Conservation (phyloP, 2,329 filamentous ascomycete species). For the Arthrinium puccinioides region DNA sequence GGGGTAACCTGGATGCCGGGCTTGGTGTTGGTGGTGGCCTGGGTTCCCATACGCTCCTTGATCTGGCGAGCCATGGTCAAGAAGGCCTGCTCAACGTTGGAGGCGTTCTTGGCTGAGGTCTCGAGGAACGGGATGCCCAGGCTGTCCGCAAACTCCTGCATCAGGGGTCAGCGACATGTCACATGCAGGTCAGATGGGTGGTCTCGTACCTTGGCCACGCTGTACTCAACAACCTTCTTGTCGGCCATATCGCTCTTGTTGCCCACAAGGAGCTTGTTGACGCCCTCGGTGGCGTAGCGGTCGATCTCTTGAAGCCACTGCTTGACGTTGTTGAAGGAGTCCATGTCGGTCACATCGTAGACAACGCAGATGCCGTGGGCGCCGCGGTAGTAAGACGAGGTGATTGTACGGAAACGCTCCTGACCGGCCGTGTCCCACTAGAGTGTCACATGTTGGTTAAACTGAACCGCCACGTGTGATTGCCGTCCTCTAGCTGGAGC, state of each 20-base stretch:
- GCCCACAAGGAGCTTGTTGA: constrained; percentile 98
- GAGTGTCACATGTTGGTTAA: constrained; percentile 21
- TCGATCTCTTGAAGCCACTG: constrained; percentile 99
- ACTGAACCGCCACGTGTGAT: neutral
- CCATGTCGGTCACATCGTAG: constrained; percentile 99
- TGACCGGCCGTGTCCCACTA: constrained; percentile 99
- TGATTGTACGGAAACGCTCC: constrained; percentile 99
- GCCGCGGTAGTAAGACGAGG: constrained; percentile 97
- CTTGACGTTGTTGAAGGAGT: constrained; percentile 99
- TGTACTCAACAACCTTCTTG: constrained; percentile 99
- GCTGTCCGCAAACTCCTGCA: constrained; percentile 95
- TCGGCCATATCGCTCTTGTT: constrained; percentile 99
- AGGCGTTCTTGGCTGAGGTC: constrained; percentile 98
- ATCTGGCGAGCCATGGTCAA: constrained; percentile 99
- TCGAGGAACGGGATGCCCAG: constrained; percentile 98
- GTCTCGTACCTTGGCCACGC: constrained; percentile 82
- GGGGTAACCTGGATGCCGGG: constrained; percentile 93
- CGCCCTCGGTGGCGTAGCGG: constrained; percentile 96
- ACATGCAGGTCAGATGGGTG: neutral
- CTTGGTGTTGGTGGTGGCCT: constrained; percentile 94
- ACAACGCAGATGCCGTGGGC: constrained; percentile 99
- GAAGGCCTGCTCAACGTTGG: constrained; percentile 99
- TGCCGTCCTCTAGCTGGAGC: neutral
- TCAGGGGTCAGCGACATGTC: constrained; percentile 9
- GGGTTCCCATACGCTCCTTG: constrained; percentile 99